phyloP scores from a whole-genome alignment of 129 eudicot genomes.

The Centrapalus pauciflorus region DNA sequence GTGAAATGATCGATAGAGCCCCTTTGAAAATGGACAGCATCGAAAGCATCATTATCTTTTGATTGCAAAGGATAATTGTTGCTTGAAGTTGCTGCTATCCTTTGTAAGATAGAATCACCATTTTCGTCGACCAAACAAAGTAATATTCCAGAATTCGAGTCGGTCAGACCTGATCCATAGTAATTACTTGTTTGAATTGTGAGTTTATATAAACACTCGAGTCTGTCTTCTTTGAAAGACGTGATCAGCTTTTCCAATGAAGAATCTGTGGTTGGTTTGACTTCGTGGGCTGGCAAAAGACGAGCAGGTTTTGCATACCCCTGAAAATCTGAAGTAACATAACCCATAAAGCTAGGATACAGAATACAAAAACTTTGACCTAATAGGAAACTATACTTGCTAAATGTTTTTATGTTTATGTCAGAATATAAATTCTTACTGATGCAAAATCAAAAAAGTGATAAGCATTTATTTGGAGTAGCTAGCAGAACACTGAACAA shows the following conservation, averaged over 20 bases:
- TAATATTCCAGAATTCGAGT: conserved; percentile 57
- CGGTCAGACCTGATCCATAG: conserved; percentile 69
- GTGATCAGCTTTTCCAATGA: conserved; percentile 34
- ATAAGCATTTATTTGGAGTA: not conserved
- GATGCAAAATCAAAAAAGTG: not conserved
- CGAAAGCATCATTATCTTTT: conserved; percentile 23
- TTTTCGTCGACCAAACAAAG: conserved; percentile 75
- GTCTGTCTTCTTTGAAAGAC: conserved; percentile 30
- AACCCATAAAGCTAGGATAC: not conserved
- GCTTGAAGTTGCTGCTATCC: conserved; percentile 47
- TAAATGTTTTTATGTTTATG: not conserved
- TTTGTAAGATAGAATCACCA: conserved; percentile 75
- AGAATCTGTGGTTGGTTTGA: conserved; percentile 34
- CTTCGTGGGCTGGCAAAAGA: conserved; percentile 62
- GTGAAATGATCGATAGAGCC: conserved; percentile 65
- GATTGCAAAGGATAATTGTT: conserved; percentile 19
- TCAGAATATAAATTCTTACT: not conserved
- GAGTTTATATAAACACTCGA: conserved; percentile 53
- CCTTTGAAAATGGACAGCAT: conserved; percentile 46
- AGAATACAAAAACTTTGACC: not conserved
- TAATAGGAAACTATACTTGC: not conserved
- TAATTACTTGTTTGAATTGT: conserved; percentile 57
- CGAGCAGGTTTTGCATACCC: conserved; percentile 73
- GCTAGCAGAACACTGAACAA: not conserved
- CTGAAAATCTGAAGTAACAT: conserved; percentile 69